A percentile compares a stretch with the other conserved stretches of the same genome.
phyloP scores from a whole-genome alignment of 108 stramenopile genomes.

The Skeletonema marinoi region DNA sequence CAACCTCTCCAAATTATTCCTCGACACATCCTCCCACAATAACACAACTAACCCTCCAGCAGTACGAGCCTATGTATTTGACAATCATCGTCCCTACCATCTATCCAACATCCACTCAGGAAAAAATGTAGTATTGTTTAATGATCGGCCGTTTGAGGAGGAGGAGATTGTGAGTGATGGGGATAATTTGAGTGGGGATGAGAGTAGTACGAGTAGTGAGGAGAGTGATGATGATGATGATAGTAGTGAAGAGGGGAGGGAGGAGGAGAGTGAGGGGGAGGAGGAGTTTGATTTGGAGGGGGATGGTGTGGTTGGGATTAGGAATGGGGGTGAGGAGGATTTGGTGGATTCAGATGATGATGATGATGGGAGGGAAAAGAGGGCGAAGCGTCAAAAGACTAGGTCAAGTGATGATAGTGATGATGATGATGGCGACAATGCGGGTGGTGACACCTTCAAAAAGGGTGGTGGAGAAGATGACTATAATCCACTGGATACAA shows the following conservation, averaged over 20 bases:
- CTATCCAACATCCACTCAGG: conserved; percentile 78
- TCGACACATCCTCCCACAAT: conserved; percentile 1
- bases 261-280: conserved; percentile 28
- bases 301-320: conserved; percentile 35
- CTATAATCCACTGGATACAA: conserved; percentile 34
- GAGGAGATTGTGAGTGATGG: conserved; percentile 77
- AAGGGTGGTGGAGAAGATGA: not conserved
- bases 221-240: conserved; percentile 35
- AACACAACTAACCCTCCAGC: not conserved
- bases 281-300: conserved; percentile 37
- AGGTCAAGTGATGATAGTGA: conserved; percentile 33
- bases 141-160: conserved; percentile 54
- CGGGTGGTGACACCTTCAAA: conserved; percentile 7
- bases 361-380: conserved; percentile 16
- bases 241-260: conserved; percentile 37
- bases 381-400: not conserved
- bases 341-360: conserved; percentile 45
- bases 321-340: conserved; percentile 2
- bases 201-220: conserved; percentile 36
- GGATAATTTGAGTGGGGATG: conserved; percentile 80
- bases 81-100: conserved; percentile 79
- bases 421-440: conserved; percentile 27
- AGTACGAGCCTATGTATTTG: conserved; percentile 67
- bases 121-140: conserved; percentile 72
- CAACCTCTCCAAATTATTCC: conserved; percentile 62